Percentiles rank a stretch among this genome's conserved stretches.
Evolutionary conservation across 2,329 filamentous ascomycete genomes (phyloP).

Genomic region (Exophiala sp.): DNA sequence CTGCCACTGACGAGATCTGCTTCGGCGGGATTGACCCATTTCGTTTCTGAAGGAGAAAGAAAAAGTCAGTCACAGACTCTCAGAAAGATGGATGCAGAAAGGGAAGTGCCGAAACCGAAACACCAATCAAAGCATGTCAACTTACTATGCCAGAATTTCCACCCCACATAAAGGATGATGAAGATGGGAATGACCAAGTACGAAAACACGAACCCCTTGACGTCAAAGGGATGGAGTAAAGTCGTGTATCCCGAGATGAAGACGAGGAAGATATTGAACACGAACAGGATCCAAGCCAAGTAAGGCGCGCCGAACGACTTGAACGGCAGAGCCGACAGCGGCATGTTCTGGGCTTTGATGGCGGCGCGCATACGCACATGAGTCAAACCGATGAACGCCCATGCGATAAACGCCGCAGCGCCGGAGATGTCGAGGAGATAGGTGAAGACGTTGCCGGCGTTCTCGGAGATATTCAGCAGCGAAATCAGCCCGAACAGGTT

Average conservation of each 20-base stretch:
- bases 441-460: conserved; percentile 38
- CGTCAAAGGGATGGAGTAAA: conserved; percentile 36
- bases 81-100: too few relatives aligned
- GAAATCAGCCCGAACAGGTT: conserved; percentile 42
- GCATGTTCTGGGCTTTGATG: conserved; percentile 63
- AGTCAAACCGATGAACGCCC: conserved; percentile 35
- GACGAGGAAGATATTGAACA: conserved; percentile 69
- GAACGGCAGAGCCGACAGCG: conserved; percentile 72
- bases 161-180: conserved; percentile 34
- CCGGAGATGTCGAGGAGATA: conserved; percentile 47
- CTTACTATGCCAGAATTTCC: conserved; percentile 34
- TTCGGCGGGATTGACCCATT: too few relatives aligned
- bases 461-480: conserved; percentile 31
- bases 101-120: too few relatives aligned
- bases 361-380: conserved; percentile 84
- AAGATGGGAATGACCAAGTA: conserved; percentile 13
- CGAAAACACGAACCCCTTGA: conserved; percentile 7
- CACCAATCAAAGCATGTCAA: conserved; percentile 20
- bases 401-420: conserved; percentile 46
- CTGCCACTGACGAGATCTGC: too few relatives aligned
- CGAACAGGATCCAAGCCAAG: conserved; percentile 73
- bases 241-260: conserved; percentile 83
- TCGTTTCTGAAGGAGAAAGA: too few relatives aligned
- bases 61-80: too few relatives aligned
- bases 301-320: conserved; percentile 63